Conservation (phyloP, 2,329 filamentous ascomycete species). For the Fusarium staphyleae region DNA sequence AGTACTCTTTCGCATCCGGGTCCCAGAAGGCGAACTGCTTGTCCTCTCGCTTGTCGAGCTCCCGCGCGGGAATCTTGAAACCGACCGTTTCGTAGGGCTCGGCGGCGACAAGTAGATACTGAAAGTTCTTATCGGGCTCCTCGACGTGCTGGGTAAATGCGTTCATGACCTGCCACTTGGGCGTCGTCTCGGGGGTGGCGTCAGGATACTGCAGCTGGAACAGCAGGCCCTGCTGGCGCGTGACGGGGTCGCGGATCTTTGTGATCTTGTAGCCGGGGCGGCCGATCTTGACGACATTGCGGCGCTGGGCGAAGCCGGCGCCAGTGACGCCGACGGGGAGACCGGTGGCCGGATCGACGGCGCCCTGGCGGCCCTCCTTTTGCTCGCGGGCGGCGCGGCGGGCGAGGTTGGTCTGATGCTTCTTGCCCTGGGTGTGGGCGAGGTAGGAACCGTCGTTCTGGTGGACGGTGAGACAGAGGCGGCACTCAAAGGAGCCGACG, state of each 20-base stretch:
- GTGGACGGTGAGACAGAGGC: constrained; percentile 95
- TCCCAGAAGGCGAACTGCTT: constrained; percentile 96
- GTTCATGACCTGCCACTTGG: constrained; percentile 95
- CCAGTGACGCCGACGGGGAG: constrained; percentile 75
- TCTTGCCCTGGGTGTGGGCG: constrained; percentile 96
- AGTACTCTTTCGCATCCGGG: constrained; percentile 94
- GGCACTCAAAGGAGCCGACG: constrained; percentile 96
- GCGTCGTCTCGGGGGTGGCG: constrained; percentile 76
- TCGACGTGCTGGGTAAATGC: constrained; percentile 96
- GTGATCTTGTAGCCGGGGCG: constrained; percentile 97
- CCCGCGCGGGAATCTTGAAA: constrained; percentile 93
- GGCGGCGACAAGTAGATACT: constrained; percentile 93
- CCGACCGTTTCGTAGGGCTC: constrained; percentile 98
- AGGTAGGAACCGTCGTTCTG: constrained; percentile 99
- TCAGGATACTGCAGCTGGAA: constrained; percentile 97
- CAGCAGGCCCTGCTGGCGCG: constrained; percentile 86
- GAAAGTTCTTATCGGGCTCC: constrained; percentile 90
- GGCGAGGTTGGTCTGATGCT: constrained; percentile 98
- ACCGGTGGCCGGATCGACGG: constrained; percentile 72
- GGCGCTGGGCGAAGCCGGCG: constrained; percentile 73
- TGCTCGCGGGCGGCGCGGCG: constrained; percentile 95
- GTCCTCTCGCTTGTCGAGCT: constrained; percentile 88
- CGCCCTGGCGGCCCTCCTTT: constrained; percentile 76
- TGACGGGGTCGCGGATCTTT: constrained; percentile 89
- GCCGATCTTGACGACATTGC: constrained; percentile 92